Base-by-base conservation (phyloP, 1,284 basidiomycete genomes). In the Irpex sp. region DNA sequence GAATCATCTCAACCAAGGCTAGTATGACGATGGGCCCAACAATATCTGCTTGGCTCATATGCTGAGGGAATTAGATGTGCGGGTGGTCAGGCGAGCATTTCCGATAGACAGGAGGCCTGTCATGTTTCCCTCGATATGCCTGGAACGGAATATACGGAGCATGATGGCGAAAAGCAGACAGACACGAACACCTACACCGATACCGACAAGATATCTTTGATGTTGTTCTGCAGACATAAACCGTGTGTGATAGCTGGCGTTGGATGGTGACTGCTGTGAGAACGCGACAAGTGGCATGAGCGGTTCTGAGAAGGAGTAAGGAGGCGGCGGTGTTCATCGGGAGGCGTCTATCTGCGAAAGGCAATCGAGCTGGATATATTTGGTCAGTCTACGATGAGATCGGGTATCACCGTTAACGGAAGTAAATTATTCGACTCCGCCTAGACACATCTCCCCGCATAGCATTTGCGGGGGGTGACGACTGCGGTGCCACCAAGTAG, bases 281-380 rank as follows among this genome's bases (percentile, higher is more conserved):
- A 51, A 21, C n/a, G 19, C 19, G n/a, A 36, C 18, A 23, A 36
- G 10, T 23, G 9, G 21, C 4, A 28, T 36, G 33, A 14, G 21
- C 18, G 28, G 52, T 14, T 51, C 18, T 51, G 49, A 54, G 52
- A 18, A 36, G 18, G 52, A 54, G 16, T 36, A 35, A 18, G 14
- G 52, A 54, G 52, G 49, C 14, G 49, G 49, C 49, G 14, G 49
- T 51, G 49, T 19, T 5, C 49, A 51, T 51, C 23, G 14, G 12
- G 19, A 51, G 6, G 52, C 52, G 52, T 18, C 28, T 54, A 54
- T 54, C 52, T 28, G 9, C 14, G 28, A 36, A 54, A 54, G 52
- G 52, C 28, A 54, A 54, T 54, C 52, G 52, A 36, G 35, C n/a
- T 54, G 52, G 52, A 54, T 54, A 54, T 54, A 54, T 54, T 54